A percentile compares a stretch with the other conserved stretches of the same genome.
These are phyloP conservation scores for Melastoma malabathricum DNA, from an alignment of 345 rosid genomes.

Conservation along the genomic window DNA sequence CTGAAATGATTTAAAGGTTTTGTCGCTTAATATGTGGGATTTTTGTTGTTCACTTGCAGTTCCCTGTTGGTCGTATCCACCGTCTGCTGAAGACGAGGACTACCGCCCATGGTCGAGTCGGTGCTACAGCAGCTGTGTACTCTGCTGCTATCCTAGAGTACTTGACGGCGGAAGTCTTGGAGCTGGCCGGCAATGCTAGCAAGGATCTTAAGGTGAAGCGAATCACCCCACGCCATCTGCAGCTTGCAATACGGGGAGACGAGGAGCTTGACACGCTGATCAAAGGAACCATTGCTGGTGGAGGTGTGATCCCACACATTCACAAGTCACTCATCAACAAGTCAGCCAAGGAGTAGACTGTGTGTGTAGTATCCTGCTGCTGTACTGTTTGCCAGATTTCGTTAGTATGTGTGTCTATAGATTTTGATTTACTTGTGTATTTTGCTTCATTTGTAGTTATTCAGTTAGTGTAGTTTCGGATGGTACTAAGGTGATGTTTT, in stretches of 20 bases:
- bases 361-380: not conserved
- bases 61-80: slow-evolving; percentile 9
- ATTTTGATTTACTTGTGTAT: no score
- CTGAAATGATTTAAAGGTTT: no score
- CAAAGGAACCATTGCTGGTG: slow-evolving; percentile 3
- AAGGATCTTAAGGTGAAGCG: slow-evolving; percentile 10
- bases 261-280: slow-evolving; percentile 7
- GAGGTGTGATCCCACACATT: slow-evolving; percentile 10
- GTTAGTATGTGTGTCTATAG: no score
- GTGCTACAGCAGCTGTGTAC: slow-evolving; percentile 9
- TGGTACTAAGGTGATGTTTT: no score
- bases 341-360: slow-evolving; percentile 1
- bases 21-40: no score
- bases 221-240: slow-evolving; percentile 9
- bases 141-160: slow-evolving; percentile 7
- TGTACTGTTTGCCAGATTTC: no score
- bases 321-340: slow-evolving; percentile 11
- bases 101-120: slow-evolving; percentile 3
- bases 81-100: slow-evolving; percentile 4
- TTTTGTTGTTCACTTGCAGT: slow-evolving; percentile 1
- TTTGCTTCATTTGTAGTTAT: no score
- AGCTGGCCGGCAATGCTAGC: slow-evolving; percentile 7
- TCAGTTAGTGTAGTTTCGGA: no score
- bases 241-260: slow-evolving; percentile 8
- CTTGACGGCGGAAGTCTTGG: slow-evolving; percentile 6